Evolutionary conservation across 164 flowering plant genomes (phyloP).

Genomic region (Aristolochia contorta): DNA sequence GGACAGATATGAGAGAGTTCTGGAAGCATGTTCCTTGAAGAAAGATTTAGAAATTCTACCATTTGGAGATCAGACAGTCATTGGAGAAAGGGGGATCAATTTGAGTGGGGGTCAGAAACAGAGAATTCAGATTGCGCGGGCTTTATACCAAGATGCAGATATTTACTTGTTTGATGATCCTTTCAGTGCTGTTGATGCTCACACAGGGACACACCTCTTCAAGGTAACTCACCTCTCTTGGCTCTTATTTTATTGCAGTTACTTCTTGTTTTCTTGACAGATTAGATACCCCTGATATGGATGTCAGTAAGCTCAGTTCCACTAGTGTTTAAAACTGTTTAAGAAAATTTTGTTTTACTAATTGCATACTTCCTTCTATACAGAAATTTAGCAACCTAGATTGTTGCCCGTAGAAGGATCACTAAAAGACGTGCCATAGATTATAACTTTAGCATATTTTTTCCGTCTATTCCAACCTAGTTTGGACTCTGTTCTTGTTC

Average conservation of each 20-base stretch:
- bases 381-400: no score
- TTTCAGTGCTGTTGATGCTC: constrained; percentile 93
- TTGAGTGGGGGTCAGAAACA: constrained; percentile 95
- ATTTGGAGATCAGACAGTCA: constrained; percentile 73
- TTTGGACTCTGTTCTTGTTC: no score
- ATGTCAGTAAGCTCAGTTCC: no score
- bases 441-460: no score
- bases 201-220: constrained; percentile 76
- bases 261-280: neutral
- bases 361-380: no score
- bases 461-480: no score
- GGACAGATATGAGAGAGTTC: constrained; percentile 50
- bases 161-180: constrained; percentile 86
- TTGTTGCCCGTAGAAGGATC: no score
- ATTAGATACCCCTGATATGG: no score
- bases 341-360: no score
- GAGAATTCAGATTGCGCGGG: constrained; percentile 83
- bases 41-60: constrained; percentile 72
- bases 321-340: no score
- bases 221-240: constrained; percentile 31
- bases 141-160: constrained; percentile 81
- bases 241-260: neutral
- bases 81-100: constrained; percentile 89
- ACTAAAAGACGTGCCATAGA: no score
- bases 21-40: constrained; percentile 70